Evolutionary conservation across 179 eudicot genomes (phyloP), one percentile per base, ranked within the genome.

Genomic region (Silene vulgaris): DNA sequence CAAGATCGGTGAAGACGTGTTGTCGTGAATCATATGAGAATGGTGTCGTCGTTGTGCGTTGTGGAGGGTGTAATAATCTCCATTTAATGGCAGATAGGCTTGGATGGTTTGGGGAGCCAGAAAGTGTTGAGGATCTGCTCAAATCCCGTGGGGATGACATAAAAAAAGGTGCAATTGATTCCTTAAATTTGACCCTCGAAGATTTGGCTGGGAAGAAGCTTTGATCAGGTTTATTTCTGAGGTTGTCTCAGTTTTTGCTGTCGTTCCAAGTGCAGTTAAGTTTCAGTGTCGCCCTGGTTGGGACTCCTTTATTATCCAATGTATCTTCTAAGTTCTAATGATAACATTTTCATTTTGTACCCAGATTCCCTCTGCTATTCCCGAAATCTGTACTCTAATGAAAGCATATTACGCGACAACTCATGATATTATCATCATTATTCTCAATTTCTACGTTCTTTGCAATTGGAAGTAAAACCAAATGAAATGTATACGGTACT

Each of bases 71-170:
- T 82, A 79, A 86, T 73, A 95, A 92, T 81, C 80, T 88, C 29
- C 99, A 95, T 80, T 79, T 92, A 52, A 92, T 95, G 74, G 92
- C 96, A 12, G 99, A 92, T 71, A 87, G 87, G 20, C 81, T 90
- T 21, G 97, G 99, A 64, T 84, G 88, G 92, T 95, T 89, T 80
- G 99, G 97, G n/a, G 82, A 89, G 74, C 94, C 94, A 0, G 91
- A 95, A 30, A 89, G 87, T 77, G 79, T 92, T 1, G 97, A 95
- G 85, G 93, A 95, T 30, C 77, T 90, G 21, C 81, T 92, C 78
- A 90, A 96, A 77, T 86, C 91, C 59, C 97, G 91, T 48, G 96
- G 97, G 17, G 97, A 92, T 63, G 87, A 82, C 67, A 82, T 92
- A 61, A 92, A 86, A 76, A 87, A 80, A 74, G 94, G 96, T 40